A percentile compares a stretch with the other conserved stretches of the same genome.
These are phyloP conservation scores for Boletus calvinii DNA, from an alignment of 1,284 basidiomycete genomes.

Conservation along the genomic window DNA sequence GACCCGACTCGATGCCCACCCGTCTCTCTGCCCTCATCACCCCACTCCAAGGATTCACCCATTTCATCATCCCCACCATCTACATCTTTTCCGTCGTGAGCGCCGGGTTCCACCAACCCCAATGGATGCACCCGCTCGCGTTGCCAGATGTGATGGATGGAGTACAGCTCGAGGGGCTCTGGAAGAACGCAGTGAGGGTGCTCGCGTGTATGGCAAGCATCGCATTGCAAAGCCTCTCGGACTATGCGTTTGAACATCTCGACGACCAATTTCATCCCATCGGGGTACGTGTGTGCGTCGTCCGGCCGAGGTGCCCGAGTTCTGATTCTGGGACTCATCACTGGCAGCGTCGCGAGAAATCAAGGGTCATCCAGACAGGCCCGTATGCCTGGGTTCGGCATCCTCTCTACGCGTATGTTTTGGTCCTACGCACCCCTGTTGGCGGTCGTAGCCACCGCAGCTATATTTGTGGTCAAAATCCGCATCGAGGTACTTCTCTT, in stretches of 20 bases:
- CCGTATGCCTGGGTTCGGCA: slow-evolving; percentile 32
- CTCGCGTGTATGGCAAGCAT: slow-evolving; percentile 12
- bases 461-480: slow-evolving; percentile 25
- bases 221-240: background rate
- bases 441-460: slow-evolving; percentile 5
- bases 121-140: slow-evolving; percentile 21
- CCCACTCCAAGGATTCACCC: slow-evolving; percentile 16
- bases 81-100: slow-evolving; percentile 22
- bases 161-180: background rate
- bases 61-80: slow-evolving; percentile 6
- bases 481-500: slow-evolving; percentile 32
- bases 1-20: slow-evolving; percentile 13
- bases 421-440: slow-evolving; percentile 32
- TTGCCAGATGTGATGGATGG: slow-evolving; percentile 4
- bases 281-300: slow-evolving; percentile 9
- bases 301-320: too few relatives aligned
- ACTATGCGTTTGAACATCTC: slow-evolving; percentile 8
- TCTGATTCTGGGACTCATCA: too few relatives aligned
- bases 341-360: slow-evolving; percentile 32
- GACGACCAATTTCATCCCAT: slow-evolving; percentile 19
- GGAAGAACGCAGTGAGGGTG: slow-evolving; percentile 10
- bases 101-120: slow-evolving; percentile 23
- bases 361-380: slow-evolving; percentile 22
- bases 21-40: slow-evolving; percentile 16
- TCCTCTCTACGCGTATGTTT: slow-evolving; percentile 29